Base-by-base conservation (phyloP, 2,329 filamentous ascomycete species). In the Akanthomyces dipterigenus region DNA sequence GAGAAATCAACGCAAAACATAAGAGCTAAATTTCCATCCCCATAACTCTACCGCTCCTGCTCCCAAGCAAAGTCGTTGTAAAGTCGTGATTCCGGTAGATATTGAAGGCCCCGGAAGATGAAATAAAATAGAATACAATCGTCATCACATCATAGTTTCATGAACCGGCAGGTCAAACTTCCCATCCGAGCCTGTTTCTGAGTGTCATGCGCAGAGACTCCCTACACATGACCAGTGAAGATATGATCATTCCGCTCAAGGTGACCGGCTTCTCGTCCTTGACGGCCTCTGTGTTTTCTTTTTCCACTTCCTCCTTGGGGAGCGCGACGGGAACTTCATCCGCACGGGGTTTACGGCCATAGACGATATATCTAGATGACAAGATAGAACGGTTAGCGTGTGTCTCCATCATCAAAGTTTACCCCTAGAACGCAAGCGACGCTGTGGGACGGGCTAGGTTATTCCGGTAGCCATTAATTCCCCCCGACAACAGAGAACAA, bases 261-360 rank as follows among this genome's bases (percentile, higher is more conserved):
- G 18, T 45, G 38, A 36, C 8, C n/a, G 36, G 20, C 55, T 50
- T 22, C 16, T 49, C 55, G 24, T 12, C 26, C 20, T 18, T 31
- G 18, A 36, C 45, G 16, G 16, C 18, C 31, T 58, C 43, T 16
- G 18, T 50, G 22, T 11, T 50, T 18, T 31, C 18, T 6, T 59
- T 46, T 46, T 50, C 48, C 2, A 26, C n/a, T 14, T 60, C 76
- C 24, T 74, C 71, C 43, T 72, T 72, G 1, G 76, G 74, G 6
- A 73, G 68, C 2, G 71, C 66, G 14, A 80, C 67, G 3, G 81
- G 80, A 7, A 78, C 76, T 31, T 60, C 57, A 9, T 54, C 57
- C 14, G 57, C 49, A 16, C 49, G 48, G 31, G 60, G 60, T 26
- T 62, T 62, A 12, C 54, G 53, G n/a, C 53, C 60, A 20, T 62